Percentiles rank a stretch among this genome's conserved stretches.
Evolutionary conservation across 2,329 filamentous ascomycete genomes (phyloP).

Genomic region (Pseudocercospora musae): DNA sequence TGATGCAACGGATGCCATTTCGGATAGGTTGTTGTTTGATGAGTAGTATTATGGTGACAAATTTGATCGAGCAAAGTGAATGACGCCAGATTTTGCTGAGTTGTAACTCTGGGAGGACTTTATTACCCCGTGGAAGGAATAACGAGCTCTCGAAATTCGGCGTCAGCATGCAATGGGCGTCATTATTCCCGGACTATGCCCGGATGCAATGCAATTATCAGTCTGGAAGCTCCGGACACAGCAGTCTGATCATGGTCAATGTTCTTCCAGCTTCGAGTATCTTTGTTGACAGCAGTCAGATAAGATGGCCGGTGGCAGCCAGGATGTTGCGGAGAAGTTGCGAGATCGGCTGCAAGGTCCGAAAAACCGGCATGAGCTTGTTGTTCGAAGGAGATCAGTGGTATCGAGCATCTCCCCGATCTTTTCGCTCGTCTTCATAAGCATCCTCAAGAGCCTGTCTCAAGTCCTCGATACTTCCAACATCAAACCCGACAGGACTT

Average conservation of each 20-base stretch:
- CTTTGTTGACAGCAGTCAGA: background rate
- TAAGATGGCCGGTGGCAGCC: background rate
- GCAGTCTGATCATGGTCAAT: background rate
- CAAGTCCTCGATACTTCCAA: background rate
- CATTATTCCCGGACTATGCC: background rate
- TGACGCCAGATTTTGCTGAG: background rate
- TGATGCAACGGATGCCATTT: background rate
- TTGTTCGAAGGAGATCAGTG: background rate
- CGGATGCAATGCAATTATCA: background rate
- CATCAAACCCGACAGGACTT: background rate
- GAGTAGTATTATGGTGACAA: background rate
- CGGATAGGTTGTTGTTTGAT: background rate
- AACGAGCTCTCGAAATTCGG: background rate
- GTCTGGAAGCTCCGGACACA: background rate
- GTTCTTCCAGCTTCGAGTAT: too few relatives aligned
- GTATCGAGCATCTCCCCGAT: constrained; percentile 8
- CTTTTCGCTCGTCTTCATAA: constrained; percentile 40
- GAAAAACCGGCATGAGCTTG: background rate
- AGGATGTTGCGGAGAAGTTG: constrained; percentile 1
- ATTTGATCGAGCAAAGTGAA: background rate
- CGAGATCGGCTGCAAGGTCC: background rate
- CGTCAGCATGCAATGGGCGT: background rate
- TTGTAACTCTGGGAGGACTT: background rate
- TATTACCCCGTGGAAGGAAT: background rate
- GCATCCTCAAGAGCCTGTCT: constrained; percentile 9